Base-by-base conservation (phyloP, 2,329 filamentous ascomycete species). In the Aspergillus neoniger region DNA sequence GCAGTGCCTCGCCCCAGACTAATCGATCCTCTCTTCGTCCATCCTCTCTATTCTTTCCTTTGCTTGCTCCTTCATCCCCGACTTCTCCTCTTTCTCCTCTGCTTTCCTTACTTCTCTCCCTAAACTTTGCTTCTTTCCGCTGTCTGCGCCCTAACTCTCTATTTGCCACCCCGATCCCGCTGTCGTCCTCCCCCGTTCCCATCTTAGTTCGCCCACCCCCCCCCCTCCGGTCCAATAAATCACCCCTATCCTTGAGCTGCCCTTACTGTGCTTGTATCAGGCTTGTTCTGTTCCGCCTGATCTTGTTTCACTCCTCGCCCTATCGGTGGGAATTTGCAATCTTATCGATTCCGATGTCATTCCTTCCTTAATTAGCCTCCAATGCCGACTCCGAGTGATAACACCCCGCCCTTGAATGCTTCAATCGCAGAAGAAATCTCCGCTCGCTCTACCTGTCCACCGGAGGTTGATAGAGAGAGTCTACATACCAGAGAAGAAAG, bases 301-400 rank as follows among this genome's bases (percentile, higher is more conserved):
- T 57, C 60, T 49, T 63, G 59, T 63, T 61, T 61, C 60, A 65
- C 67, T 69, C 66, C 69, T 59, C 67, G 59, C 57, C 66, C 68
- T 69, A 69, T 72, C 25, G 30, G 49, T 69, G 49, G 30, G 25
- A 43, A 49, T 51, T 54, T 57, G 30, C 59, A 55, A 55, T 54
- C 57, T 56, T 54, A 54, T 65, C 61, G 57, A 67, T 67, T 69
- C 74, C 73, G 68, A 76, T 77, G 74, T 73, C 67, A 70, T 67
- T 67, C 67, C 66, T 67, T 64, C 64, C 60, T 66, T 77, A 63
- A 76, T 71, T 71, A 69, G 70, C 72, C 73, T 77, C 41, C 73
- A 74, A 84, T 84, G 82, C 82, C 81, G 70, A 83, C 80, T 59
- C 78, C 77, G 67, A 79, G 76, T 72, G 68, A 75, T 76, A 78